Base-by-base conservation (phyloP, 208 protist genomes). In the Crithidia expoeki region DNA sequence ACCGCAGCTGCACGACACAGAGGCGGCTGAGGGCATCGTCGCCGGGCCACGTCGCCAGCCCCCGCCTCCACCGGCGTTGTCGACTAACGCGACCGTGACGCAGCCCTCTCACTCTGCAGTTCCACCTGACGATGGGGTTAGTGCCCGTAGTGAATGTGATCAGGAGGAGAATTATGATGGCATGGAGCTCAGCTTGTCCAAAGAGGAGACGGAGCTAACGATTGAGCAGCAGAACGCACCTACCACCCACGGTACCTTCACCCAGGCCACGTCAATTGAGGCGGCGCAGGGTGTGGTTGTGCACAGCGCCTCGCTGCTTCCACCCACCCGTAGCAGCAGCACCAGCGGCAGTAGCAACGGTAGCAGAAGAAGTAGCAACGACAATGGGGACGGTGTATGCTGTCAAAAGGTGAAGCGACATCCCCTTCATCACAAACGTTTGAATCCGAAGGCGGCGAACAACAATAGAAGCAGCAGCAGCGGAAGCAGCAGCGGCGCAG, bases 271-370 rank as follows among this genome's bases (percentile, higher is more conserved):
- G 1, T 57, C 72, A 34, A 30, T 47, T 7, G 50, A 72, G 25
- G 64, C 42, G n/a, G 49, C 56, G 11, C 64, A 68, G 50, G 64
- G 55, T n/a, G 72, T 57, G 40, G 72, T 36, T 36, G 25, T 28
- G 36, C 62, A 67, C 64, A 77, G 58, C 59, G 25, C 64, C 17
- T 77, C 72, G 10, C n/a, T 66, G 16, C 58, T 72, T 5, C 64
- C 64, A 34, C 72, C 72, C 28, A 71, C 52, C 19, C 72, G 53
- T 47, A 69, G 71, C 49, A 63, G 59, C 56, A 68, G 71, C 49
- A 76, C 57, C 36, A 27, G 40, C 47, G 66, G 61, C 56, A 61
- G 32, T 21, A 42, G 38, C 0, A 52, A 6, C 42, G 7, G 14
- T 7, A 52, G 21, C 4, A 1, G 4, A 27, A 52, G 14, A 2